Conservation (phyloP, 164 flowering plant genomes). For the Houttuynia cordata region DNA sequence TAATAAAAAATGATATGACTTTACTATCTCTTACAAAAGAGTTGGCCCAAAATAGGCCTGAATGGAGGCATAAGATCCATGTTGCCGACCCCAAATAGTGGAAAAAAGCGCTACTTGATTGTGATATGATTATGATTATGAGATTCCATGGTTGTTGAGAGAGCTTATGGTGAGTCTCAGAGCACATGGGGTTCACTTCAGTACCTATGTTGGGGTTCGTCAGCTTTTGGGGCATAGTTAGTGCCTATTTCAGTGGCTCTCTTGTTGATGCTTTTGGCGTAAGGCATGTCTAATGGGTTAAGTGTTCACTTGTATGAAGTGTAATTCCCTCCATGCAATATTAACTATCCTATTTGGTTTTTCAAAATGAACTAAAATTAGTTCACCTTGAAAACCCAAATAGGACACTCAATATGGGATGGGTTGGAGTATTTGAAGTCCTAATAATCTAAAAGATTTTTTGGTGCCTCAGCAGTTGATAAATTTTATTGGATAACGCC, state of each 20-base stretch:
- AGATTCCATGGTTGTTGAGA: conserved; percentile 99
- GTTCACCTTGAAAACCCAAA: too few relatives aligned
- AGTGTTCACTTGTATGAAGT: neutral
- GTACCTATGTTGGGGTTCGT: conserved; percentile 99
- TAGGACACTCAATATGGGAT: too few relatives aligned
- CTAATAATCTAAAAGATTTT: neutral
- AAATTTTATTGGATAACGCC: neutral
- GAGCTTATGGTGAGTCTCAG: conserved; percentile 99
- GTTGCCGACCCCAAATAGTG: too few relatives aligned
- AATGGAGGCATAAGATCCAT: too few relatives aligned
- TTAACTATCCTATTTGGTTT: too few relatives aligned
- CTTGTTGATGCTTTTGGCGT: conserved; percentile 88
- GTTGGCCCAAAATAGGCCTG: too few relatives aligned
- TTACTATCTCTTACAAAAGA: too few relatives aligned
- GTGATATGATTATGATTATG: too few relatives aligned
- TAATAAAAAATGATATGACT: too few relatives aligned
- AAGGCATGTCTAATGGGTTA: conserved; percentile 36
- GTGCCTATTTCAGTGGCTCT: conserved; percentile 98
- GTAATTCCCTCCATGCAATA: too few relatives aligned
- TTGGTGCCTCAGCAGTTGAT: neutral
- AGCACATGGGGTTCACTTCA: conserved; percentile 96
- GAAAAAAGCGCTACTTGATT: too few relatives aligned
- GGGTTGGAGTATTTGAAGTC: neutral
- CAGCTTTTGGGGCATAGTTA: conserved; percentile 98
- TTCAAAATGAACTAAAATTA: too few relatives aligned